phyloP scores from a whole-genome alignment of 2,329 filamentous ascomycete genomes.

The Zymoseptoria passerinii region DNA sequence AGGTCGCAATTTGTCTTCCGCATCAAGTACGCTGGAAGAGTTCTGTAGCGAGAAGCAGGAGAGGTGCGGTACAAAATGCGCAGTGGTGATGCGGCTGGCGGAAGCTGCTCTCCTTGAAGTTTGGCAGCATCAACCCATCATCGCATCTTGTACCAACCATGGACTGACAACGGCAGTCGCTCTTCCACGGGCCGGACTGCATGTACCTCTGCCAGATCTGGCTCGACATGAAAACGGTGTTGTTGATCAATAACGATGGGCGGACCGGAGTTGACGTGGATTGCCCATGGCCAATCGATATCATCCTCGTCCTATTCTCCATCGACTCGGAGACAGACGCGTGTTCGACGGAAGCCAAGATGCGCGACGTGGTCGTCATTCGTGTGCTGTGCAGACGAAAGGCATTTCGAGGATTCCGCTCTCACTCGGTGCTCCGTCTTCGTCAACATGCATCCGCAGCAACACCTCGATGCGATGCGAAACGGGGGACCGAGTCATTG shows the following conservation, averaged over 20 bases:
- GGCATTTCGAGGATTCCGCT: no score
- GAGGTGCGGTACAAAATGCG: neutral
- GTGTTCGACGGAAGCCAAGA: no score
- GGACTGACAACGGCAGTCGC: neutral
- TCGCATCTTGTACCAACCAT: neutral
- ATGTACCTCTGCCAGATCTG: neutral
- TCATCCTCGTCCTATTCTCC: no score
- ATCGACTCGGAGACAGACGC: no score
- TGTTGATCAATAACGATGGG: no score
- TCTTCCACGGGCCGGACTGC: neutral
- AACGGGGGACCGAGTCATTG: no score
- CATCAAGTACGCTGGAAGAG: neutral
- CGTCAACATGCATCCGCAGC: no score
- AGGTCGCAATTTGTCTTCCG: neutral
- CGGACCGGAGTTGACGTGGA: neutral
- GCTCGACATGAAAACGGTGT: neutral
- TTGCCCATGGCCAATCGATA: no score
- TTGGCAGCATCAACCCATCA: neutral
- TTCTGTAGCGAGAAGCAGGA: neutral
- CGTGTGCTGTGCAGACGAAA: no score
- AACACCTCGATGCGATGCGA: no score
- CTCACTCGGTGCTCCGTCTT: no score
- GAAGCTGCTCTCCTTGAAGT: neutral
- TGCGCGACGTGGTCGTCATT: no score
- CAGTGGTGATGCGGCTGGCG: neutral